Conservation (phyloP, 768 basidiomycete species). For the Hygrocybe coccinea region DNA sequence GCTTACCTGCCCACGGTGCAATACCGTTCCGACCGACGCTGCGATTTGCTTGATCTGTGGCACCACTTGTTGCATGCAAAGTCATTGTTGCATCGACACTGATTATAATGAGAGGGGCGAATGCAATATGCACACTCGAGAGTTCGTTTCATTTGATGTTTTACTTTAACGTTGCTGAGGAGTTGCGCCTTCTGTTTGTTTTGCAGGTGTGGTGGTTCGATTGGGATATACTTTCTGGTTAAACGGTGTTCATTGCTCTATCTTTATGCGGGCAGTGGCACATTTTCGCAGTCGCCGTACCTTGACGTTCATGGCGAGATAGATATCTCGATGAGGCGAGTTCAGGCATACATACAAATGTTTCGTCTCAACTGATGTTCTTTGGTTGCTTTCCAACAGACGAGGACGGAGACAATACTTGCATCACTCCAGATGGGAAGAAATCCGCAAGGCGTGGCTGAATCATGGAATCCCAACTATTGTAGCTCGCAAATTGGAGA, state of each 20-base stretch:
- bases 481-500: slow-evolving; percentile 84
- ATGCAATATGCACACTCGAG: slow-evolving; percentile 92
- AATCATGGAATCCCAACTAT: slow-evolving; percentile 84
- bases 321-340: slow-evolving; percentile 85
- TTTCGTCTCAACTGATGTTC: neutral
- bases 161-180: slow-evolving; percentile 1
- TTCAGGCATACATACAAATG: slow-evolving; percentile 4
- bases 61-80: slow-evolving; percentile 79
- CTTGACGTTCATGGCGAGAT: slow-evolving; percentile 92
- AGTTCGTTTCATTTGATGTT: slow-evolving; percentile 51
- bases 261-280: slow-evolving; percentile 84
- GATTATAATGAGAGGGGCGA: slow-evolving; percentile 71
- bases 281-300: slow-evolving; percentile 84
- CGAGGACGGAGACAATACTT: slow-evolving; percentile 86
- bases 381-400: slow-evolving; percentile 35
- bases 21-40: slow-evolving; percentile 74
- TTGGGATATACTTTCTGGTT: slow-evolving; percentile 87
- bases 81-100: slow-evolving; percentile 81
- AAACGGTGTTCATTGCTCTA: slow-evolving; percentile 89
- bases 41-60: slow-evolving; percentile 94
- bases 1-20: slow-evolving; percentile 71
- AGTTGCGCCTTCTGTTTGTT: neutral
- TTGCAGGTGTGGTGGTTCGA: slow-evolving; percentile 78
- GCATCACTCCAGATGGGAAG: slow-evolving; percentile 83
- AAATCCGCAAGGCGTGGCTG: slow-evolving; percentile 87